Percentiles rank a stretch among this genome's conserved stretches.
Evolutionary conservation across 805 yeast genomes (phyloP).

Genomic region (Cyberlindnera maritima): DNA sequence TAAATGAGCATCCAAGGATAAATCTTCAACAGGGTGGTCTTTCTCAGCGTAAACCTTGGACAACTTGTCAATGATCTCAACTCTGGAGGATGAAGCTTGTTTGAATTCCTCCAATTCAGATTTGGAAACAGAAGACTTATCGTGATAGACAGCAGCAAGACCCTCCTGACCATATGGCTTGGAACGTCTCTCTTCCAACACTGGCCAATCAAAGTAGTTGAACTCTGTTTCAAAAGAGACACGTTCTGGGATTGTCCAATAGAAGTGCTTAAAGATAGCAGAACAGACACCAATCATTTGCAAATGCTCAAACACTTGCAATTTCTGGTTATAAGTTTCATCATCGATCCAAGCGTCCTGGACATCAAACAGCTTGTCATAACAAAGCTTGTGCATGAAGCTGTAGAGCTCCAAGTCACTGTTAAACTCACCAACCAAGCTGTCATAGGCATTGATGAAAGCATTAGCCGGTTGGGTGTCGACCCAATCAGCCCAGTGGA

Average conservation of each 20-base stretch:
- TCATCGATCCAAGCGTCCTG: slow-evolving; percentile 28
- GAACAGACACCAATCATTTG: slow-evolving; percentile 29
- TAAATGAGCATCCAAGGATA: slow-evolving; percentile 13
- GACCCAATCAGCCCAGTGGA: slow-evolving; percentile 36
- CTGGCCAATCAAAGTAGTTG: slow-evolving; percentile 27
- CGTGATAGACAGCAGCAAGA: slow-evolving; percentile 16
- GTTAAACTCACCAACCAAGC: slow-evolving; percentile 11
- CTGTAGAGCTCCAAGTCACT: slow-evolving; percentile 1
- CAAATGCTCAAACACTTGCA: slow-evolving; percentile 26
- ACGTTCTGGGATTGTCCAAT: slow-evolving; percentile 29
- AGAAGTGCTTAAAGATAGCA: slow-evolving; percentile 26
- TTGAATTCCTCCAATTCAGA: slow-evolving; percentile 8
- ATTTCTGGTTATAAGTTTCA: slow-evolving; percentile 14
- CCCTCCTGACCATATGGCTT: slow-evolving; percentile 24
- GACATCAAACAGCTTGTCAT: slow-evolving; percentile 19
- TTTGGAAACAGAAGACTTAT: slow-evolving; percentile 3
- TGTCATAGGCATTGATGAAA: slow-evolving; percentile 28
- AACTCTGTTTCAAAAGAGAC: slow-evolving; percentile 27
- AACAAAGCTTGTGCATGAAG: slow-evolving; percentile 20
- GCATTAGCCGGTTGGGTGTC: slow-evolving; percentile 28
- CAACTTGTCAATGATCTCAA: slow-evolving; percentile 7
- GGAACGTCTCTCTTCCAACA: slow-evolving; percentile 19
- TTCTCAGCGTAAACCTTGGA: slow-evolving; percentile 7
- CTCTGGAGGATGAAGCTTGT: slow-evolving; percentile 8
- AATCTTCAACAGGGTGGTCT: slow-evolving; percentile 9